Conservation (phyloP, 23 red algal genomes). For the Cyanidioschyzon merolae region DNA sequence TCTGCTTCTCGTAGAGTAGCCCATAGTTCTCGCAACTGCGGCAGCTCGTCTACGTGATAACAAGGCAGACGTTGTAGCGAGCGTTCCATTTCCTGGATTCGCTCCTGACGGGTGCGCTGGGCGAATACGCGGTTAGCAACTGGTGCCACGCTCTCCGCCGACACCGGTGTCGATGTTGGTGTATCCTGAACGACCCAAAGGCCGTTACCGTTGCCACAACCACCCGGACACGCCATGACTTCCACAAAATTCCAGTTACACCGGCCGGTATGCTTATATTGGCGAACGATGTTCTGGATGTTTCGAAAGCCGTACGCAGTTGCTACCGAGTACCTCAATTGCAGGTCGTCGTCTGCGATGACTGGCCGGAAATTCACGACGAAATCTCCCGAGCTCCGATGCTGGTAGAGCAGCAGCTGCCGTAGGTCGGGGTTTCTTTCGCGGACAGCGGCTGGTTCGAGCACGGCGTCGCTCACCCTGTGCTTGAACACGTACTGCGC, state of each 20-base stretch:
- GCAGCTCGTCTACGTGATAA: background rate
- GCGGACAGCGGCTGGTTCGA: background rate
- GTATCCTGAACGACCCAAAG: background rate
- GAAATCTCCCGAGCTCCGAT: background rate
- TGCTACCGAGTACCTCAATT: conserved; percentile 35
- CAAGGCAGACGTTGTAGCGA: background rate
- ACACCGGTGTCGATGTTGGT: background rate
- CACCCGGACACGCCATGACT: conserved; percentile 74
- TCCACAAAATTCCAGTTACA: conserved; percentile 56
- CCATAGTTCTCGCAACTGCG: background rate
- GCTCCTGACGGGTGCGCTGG: background rate
- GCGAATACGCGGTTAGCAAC: background rate
- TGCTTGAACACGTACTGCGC: background rate
- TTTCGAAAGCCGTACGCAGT: conserved; percentile 72
- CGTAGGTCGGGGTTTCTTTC: background rate
- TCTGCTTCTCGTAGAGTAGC: background rate
- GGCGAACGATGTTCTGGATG: conserved; percentile 71
- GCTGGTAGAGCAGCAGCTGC: conserved; percentile 7
- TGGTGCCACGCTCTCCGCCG: background rate
- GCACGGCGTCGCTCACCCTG: background rate
- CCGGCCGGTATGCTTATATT: conserved; percentile 21
- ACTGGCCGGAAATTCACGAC: background rate
- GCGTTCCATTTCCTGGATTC: background rate
- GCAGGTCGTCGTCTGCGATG: background rate
- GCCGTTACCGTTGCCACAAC: conserved; percentile 75